Evolutionary conservation across 202 grass and related monocot genomes (phyloP).

Genomic region (Panicum virgatum): DNA sequence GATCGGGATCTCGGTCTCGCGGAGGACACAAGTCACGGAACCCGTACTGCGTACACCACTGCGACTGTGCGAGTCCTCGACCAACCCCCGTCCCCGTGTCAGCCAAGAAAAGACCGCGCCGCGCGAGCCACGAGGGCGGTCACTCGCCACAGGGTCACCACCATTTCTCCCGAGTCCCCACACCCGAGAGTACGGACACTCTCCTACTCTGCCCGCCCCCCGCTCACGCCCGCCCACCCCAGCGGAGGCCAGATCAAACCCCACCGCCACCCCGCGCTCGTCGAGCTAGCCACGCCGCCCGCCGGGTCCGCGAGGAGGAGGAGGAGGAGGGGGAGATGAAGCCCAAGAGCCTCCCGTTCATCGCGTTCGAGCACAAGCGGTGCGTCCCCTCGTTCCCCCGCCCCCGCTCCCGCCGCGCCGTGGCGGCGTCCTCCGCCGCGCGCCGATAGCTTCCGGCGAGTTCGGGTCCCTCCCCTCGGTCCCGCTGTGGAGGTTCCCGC

Average conservation of each 20-base stretch:
- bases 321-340: conserved; percentile 62
- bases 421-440: conserved; percentile 12
- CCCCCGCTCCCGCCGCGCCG: neutral
- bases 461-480: neutral
- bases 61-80: neutral
- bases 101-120: conserved; percentile 25
- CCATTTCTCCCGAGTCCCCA: conserved; percentile 25
- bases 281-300: neutral
- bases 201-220: neutral
- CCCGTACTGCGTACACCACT: neutral
- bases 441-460: neutral
- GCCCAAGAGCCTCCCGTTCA: conserved; percentile 90
- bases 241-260: conserved; percentile 26
- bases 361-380: conserved; percentile 99
- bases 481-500: neutral
- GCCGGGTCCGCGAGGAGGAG: neutral
- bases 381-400: conserved; percentile 32
- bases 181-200: conserved; percentile 1
- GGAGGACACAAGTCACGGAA: conserved; percentile 42
- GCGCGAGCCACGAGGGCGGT: conserved; percentile 44
- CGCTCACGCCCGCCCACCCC: neutral
- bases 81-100: conserved; percentile 29
- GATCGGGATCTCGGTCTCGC: conserved; percentile 47
- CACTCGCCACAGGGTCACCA: conserved; percentile 24
- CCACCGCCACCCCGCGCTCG: neutral